These are phyloP conservation scores for Emmonsiellopsis sp. DNA, from an alignment of 2,329 filamentous ascomycete genomes.

Conservation along the genomic window DNA sequence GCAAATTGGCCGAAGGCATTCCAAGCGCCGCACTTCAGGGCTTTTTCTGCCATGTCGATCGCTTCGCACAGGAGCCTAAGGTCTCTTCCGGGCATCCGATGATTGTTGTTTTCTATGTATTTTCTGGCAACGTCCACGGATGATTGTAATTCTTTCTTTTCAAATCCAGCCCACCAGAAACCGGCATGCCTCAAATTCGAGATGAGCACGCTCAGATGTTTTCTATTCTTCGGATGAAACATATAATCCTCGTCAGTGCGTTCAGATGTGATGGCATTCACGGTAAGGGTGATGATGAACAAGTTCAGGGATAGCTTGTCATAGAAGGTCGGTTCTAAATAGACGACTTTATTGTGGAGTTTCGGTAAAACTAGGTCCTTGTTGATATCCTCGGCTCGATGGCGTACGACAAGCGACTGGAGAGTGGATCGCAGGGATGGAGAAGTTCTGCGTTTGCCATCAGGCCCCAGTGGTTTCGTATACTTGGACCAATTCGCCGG, in stretches of 20 bases:
- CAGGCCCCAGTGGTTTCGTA: conserved; percentile 51
- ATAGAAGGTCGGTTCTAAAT: conserved; percentile 72
- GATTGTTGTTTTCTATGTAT: conserved; percentile 56
- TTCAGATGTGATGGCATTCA: conserved; percentile 83
- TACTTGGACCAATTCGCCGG: conserved; percentile 65
- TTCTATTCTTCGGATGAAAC: conserved; percentile 67
- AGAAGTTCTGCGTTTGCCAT: conserved; percentile 39
- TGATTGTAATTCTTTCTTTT: conserved; percentile 48
- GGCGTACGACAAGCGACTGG: conserved; percentile 73
- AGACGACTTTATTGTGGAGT: conserved; percentile 60
- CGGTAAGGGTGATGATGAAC: conserved; percentile 73
- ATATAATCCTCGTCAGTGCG: conserved; percentile 77
- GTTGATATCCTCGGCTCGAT: conserved; percentile 61
- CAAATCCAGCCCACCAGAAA: conserved; percentile 78
- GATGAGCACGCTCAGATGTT: conserved; percentile 58
- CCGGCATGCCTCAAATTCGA: conserved; percentile 72
- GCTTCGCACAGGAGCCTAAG: conserved; percentile 51
- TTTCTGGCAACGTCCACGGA: conserved; percentile 56
- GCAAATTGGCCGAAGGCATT: conserved; percentile 58
- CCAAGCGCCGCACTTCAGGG: conserved; percentile 54
- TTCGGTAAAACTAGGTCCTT: conserved; percentile 56
- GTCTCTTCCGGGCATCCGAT: conserved; percentile 54
- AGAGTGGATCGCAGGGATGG: conserved; percentile 54
- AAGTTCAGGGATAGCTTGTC: conserved; percentile 76
- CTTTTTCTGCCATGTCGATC: conserved; percentile 53